These are phyloP conservation scores for Coniosporium tulheliwenetii DNA, from an alignment of 2,329 filamentous ascomycete genomes.

Conservation along the genomic window DNA sequence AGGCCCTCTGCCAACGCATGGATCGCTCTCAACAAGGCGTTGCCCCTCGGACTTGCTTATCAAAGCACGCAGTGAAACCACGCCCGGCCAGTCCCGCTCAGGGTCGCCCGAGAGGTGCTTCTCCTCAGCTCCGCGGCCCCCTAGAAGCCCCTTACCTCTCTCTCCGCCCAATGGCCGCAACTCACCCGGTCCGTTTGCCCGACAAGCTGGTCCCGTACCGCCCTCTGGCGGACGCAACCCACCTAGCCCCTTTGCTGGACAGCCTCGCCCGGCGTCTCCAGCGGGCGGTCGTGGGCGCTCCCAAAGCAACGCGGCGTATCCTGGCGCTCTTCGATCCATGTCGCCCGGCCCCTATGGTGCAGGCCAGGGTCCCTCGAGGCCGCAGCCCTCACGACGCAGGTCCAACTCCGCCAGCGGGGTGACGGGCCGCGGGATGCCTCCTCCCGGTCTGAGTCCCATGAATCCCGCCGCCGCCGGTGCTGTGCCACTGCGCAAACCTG, in stretches of 20 bases:
- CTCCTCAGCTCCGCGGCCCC: constrained; percentile 17
- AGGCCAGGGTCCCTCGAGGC: constrained; percentile 8
- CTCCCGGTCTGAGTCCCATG: constrained; percentile 21
- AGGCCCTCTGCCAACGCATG: constrained; percentile 82
- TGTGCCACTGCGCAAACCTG: constrained; percentile 27
- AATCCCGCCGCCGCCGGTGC: constrained; percentile 11
- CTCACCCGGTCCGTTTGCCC: not conserved
- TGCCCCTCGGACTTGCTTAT: constrained; percentile 83
- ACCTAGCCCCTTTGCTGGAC: constrained; percentile 4
- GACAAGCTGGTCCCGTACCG: constrained; percentile 10
- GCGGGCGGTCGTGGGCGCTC: constrained; percentile 13
- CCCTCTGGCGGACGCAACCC: constrained; percentile 5
- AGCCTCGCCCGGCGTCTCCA: not conserved
- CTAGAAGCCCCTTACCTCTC: constrained; percentile 16
- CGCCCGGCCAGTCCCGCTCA: constrained; percentile 36
- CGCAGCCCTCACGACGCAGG: constrained; percentile 16
- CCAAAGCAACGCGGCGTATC: constrained; percentile 21
- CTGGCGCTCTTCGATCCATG: constrained; percentile 18
- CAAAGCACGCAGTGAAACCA: constrained; percentile 79
- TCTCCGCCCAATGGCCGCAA: constrained; percentile 12
- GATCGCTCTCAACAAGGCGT: constrained; percentile 89
- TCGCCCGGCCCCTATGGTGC: constrained; percentile 21
- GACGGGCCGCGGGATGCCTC: constrained; percentile 11
- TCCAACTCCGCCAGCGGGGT: constrained; percentile 20
- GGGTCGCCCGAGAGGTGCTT: constrained; percentile 34